Evolutionary conservation across 2,329 filamentous ascomycete species (phyloP), one percentile per base, ranked within the genome.

Genomic region (Camillea tinctor): DNA sequence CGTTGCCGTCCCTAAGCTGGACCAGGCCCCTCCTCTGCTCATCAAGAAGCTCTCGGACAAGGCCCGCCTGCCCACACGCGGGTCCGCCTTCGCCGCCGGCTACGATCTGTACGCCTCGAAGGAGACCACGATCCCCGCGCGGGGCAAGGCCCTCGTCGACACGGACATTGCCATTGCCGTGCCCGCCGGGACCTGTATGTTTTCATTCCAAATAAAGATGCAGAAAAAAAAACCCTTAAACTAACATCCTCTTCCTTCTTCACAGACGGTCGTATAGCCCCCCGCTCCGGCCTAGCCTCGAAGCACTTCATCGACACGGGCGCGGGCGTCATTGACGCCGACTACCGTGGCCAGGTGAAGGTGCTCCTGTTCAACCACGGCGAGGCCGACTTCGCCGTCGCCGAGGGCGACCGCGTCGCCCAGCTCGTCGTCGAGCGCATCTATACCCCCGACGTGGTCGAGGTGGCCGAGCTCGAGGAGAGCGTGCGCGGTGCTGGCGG

Each of bases 231-330:
- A 26, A 26, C 26, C 56, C 55, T 54, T 50, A 19, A 50, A 40
- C 56, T 61, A 50, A 55, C 21, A 11, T 51, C 20, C 8, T 55
- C 30, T 44, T 44, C 21, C 9, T 23, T 44, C 40, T 48, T 50
- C 36, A 59, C 64, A 94, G 92, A 98, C 74, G 94, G 94, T 67
- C 89, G 93, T 60, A 87, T 97, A 58, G 93, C 93, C 2, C 93
- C 93, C 9, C 90, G 93, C 66, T 95, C 91, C n/a, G 93, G 93
- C 53, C 88, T 97, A 40, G 94, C 94, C 2, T 83, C 88, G 62
- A 99, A 99, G 81, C 88, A 98, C 80, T 95, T 93, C 78, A 98
- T 99, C 74, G 93, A 97, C 76, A 95, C 91, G 0, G 93, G 96
- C 64, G 95, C 95, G 0, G 95, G 95, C 57, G 95, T 99, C 65